Evolutionary conservation across 2,329 filamentous ascomycete genomes (phyloP).

Genomic region (Chrysosporium keratinophilum): DNA sequence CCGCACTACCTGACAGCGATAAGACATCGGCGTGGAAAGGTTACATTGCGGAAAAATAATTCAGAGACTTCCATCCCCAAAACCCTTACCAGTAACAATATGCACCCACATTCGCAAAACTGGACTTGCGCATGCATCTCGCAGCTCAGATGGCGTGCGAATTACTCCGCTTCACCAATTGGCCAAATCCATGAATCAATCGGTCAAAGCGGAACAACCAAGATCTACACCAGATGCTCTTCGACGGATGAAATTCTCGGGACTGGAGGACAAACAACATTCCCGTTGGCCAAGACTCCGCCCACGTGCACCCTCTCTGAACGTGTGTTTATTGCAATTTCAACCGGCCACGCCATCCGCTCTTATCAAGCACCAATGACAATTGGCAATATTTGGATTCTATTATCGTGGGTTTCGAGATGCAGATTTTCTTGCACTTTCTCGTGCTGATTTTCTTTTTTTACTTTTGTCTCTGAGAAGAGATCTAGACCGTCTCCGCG

Average conservation of each 20-base stretch:
- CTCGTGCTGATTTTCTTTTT: no score
- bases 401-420: no score
- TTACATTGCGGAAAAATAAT: no score
- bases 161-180: not conserved
- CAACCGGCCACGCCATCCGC: constrained; percentile 1
- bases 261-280: not conserved
- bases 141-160: not conserved
- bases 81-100: no score
- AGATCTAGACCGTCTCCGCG: constrained; percentile 5
- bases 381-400: not conserved
- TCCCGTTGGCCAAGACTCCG: not conserved
- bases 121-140: not conserved
- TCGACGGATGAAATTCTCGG: not conserved
- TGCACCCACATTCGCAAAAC: no score
- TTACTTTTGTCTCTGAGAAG: not conserved
- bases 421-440: no score
- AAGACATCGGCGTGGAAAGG: no score
- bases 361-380: not conserved
- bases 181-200: not conserved
- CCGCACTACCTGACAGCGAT: no score
- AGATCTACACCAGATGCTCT: not conserved
- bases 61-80: no score
- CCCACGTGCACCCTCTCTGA: not conserved
- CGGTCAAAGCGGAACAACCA: constrained; percentile 3
- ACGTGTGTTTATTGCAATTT: not conserved